A percentile compares a stretch with the other conserved stretches of the same genome.
Conservation (phyloP, 179 eudicot species). For the Vitellaria paradoxa region DNA sequence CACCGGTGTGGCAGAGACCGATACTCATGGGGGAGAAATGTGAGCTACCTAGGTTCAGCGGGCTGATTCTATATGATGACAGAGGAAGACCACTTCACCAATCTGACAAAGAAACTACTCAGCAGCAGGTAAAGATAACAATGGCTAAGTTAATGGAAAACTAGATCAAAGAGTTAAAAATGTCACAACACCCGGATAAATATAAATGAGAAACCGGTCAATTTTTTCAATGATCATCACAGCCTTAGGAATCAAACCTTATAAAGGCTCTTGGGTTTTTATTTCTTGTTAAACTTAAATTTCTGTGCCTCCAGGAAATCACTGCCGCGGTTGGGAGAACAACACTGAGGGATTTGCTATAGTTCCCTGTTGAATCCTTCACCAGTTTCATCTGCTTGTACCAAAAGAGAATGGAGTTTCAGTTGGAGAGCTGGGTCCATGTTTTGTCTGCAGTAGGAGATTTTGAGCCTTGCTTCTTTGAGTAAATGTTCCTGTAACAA, state of each 20-base stretch:
- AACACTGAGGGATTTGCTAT: slow-evolving; percentile 40
- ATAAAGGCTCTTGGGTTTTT: background rate
- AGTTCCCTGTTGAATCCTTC: background rate
- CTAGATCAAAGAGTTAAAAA: background rate
- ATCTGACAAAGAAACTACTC: background rate
- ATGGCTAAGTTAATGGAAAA: background rate
- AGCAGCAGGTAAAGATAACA: slow-evolving; percentile 4
- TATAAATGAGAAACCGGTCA: background rate
- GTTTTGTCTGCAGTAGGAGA: slow-evolving; percentile 4
- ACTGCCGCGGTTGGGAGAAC: slow-evolving; percentile 13
- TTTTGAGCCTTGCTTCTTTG: slow-evolving; percentile 13
- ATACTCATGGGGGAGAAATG: slow-evolving; percentile 85
- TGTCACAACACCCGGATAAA: background rate
- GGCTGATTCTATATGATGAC: slow-evolving; percentile 77
- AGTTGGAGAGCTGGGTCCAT: background rate
- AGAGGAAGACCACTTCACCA: slow-evolving; percentile 42
- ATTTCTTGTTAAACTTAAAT: background rate
- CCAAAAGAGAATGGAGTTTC: background rate
- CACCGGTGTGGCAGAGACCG: slow-evolving; percentile 84
- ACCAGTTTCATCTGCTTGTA: background rate
- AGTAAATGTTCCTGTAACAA: slow-evolving; percentile 1
- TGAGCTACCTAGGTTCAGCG: slow-evolving; percentile 73
- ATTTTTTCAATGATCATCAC: background rate
- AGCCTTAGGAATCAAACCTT: background rate
- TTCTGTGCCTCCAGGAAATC: slow-evolving; percentile 26